These are phyloP conservation scores for Globisporangium spinosum DNA, from an alignment of 352 stramenopile genomes.

Conservation along the genomic window DNA sequence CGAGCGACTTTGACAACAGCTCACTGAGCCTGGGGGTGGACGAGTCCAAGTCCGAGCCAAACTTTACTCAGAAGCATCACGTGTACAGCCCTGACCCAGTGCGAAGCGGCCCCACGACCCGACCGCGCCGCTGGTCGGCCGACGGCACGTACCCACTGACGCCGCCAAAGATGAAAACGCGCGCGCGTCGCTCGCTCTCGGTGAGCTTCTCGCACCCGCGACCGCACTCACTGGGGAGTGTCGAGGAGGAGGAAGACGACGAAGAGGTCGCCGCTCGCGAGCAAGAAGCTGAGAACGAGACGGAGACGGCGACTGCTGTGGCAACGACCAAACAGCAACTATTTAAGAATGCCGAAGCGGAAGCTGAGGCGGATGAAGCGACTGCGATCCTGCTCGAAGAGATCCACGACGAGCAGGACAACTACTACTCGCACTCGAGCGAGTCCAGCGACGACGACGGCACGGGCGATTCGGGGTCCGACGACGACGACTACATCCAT, in stretches of 20 bases:
- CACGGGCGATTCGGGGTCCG: slow-evolving; percentile 7
- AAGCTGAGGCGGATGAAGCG: not conserved
- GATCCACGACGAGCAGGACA: slow-evolving; percentile 22
- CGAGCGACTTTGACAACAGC: slow-evolving; percentile 26
- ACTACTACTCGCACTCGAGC: slow-evolving; percentile 17
- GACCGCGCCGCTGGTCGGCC: slow-evolving; percentile 12
- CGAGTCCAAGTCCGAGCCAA: slow-evolving; percentile 8
- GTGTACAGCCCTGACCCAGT: not conserved
- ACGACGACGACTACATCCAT: slow-evolving; percentile 12
- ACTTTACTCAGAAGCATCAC: not conserved
- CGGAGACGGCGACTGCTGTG: not conserved
- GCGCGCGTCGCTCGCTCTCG: slow-evolving; percentile 18
- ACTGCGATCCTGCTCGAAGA: slow-evolving; percentile 14
- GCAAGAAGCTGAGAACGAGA: slow-evolving; percentile 10
- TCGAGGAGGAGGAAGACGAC: slow-evolving; percentile 44
- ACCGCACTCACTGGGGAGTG: slow-evolving; percentile 13
- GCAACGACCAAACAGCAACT: not conserved
- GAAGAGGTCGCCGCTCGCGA: slow-evolving; percentile 17
- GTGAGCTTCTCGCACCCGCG: slow-evolving; percentile 30
- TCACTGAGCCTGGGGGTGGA: slow-evolving; percentile 3
- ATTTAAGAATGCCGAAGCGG: slow-evolving; percentile 3
- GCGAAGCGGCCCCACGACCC: not conserved
- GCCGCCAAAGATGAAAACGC: slow-evolving; percentile 2
- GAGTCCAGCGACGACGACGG: slow-evolving; percentile 15
- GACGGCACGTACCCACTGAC: slow-evolving; percentile 8